A percentile compares a stretch with the other conserved stretches of the same genome.
Conservation (phyloP, 345 rosid genomes). For the Euclidium syriacum region DNA sequence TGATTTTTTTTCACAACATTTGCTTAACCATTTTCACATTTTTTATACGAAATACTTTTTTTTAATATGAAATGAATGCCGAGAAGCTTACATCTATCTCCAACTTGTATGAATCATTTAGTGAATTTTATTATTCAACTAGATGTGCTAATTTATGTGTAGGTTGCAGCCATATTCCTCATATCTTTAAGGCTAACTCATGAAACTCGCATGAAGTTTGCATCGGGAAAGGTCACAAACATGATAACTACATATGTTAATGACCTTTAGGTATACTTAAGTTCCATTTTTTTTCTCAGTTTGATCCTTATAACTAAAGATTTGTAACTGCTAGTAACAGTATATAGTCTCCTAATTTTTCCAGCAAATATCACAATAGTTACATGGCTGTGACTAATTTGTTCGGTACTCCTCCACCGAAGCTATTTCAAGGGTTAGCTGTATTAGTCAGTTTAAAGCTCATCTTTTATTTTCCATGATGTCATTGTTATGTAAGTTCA, state of each 20-base stretch:
- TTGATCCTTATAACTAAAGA: background rate
- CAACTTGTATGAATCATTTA: background rate
- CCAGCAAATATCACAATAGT: conserved; percentile 83
- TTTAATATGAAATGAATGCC: too few species aligned
- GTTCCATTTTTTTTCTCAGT: background rate
- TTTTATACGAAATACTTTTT: too few species aligned
- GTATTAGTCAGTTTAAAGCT: too few species aligned
- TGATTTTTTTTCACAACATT: too few species aligned
- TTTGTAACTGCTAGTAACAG: conserved; percentile 5
- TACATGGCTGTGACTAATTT: too few species aligned
- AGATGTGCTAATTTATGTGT: conserved; percentile 8
- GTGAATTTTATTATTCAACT: background rate
- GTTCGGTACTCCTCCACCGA: too few species aligned
- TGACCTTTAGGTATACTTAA: conserved; percentile 66
- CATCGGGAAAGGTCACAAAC: conserved; percentile 86
- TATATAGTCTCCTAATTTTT: background rate
- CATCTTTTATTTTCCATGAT: too few species aligned
- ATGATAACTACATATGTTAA: conserved; percentile 95
- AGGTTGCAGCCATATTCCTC: conserved; percentile 95
- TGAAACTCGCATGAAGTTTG: conserved; percentile 76
- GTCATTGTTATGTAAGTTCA: too few species aligned
- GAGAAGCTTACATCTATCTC: too few species aligned
- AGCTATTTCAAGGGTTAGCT: too few species aligned
- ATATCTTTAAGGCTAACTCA: conserved; percentile 82
- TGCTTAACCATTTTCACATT: too few species aligned